Conservation (phyloP, 257 asterid genomes). For the Nicotiana obtusifolia region DNA sequence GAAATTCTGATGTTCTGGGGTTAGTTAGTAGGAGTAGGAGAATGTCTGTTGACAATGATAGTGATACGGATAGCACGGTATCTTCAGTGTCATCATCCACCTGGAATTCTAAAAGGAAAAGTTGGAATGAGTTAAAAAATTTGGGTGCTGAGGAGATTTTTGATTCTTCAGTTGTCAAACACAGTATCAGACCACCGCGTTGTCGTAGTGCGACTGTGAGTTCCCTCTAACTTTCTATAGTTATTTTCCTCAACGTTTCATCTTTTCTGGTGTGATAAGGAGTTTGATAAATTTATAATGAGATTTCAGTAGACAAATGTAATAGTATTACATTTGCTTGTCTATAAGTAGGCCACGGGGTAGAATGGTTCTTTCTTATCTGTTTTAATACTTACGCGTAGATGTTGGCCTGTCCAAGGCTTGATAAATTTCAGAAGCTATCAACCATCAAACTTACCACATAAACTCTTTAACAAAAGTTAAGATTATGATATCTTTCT, state of each 20-base stretch:
- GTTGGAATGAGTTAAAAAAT: constrained; percentile 69
- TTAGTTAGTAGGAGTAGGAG: constrained; percentile 7
- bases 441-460: no score
- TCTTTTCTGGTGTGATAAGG: not conserved
- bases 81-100: constrained; percentile 29
- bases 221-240: not conserved
- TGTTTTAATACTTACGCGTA: no score
- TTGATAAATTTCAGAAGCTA: no score
- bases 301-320: not conserved
- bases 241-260: not conserved
- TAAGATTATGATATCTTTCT: not conserved
- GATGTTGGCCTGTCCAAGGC: no score
- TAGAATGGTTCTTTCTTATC: not conserved
- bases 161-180: constrained; percentile 45
- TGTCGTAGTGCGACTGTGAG: constrained; percentile 52
- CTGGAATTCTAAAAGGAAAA: constrained; percentile 41
- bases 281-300: not conserved
- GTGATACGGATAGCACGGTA: constrained; percentile 40
- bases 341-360: not conserved
- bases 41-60: constrained; percentile 33
- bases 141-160: constrained; percentile 42
- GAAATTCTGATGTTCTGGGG: not conserved
- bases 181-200: constrained; percentile 29
- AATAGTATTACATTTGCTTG: not conserved
- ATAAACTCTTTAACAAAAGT: no score